Evolutionary conservation across 1,139 yeast genomes (phyloP).

Genomic region (Pichia sp.): DNA sequence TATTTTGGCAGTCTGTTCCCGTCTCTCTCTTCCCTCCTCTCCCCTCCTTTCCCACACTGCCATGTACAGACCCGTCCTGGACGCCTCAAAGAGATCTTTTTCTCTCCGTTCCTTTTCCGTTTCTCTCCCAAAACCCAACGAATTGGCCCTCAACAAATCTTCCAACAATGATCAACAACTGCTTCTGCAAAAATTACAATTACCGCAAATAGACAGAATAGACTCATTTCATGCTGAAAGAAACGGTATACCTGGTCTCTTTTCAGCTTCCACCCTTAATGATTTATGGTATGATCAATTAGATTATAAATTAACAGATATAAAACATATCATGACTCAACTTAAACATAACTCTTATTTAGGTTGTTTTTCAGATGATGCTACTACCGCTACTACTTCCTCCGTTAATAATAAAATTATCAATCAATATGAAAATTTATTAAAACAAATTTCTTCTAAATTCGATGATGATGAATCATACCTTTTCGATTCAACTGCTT

Average conservation of each 20-base stretch:
- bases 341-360: slow-evolving; percentile 23
- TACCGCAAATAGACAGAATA: slow-evolving; percentile 23
- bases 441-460: slow-evolving; percentile 39
- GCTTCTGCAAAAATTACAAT: slow-evolving; percentile 9
- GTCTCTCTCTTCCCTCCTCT: too few relatives aligned
- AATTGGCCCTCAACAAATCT: not conserved
- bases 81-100: too few relatives aligned
- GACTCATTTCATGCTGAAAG: slow-evolving; percentile 12
- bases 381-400: slow-evolving; percentile 11
- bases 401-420: slow-evolving; percentile 26
- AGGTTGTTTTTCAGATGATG: slow-evolving; percentile 20
- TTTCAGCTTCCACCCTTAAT: slow-evolving; percentile 45
- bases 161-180: not conserved
- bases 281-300: slow-evolving; percentile 60
- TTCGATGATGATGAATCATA: slow-evolving; percentile 29
- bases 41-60: too few relatives aligned
- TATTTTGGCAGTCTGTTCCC: too few relatives aligned
- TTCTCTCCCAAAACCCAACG: not conserved
- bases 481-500: slow-evolving; percentile 53
- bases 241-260: slow-evolving; percentile 39
- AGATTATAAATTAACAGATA: slow-evolving; percentile 39
- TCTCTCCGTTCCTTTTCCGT: not conserved
- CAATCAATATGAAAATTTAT: slow-evolving; percentile 34
- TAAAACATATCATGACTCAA: slow-evolving; percentile 34
- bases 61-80: too few relatives aligned